A percentile compares a stretch with the other conserved stretches of the same genome.
Conservation (phyloP, 768 basidiomycete species). For the Leccinum sublutescens region DNA sequence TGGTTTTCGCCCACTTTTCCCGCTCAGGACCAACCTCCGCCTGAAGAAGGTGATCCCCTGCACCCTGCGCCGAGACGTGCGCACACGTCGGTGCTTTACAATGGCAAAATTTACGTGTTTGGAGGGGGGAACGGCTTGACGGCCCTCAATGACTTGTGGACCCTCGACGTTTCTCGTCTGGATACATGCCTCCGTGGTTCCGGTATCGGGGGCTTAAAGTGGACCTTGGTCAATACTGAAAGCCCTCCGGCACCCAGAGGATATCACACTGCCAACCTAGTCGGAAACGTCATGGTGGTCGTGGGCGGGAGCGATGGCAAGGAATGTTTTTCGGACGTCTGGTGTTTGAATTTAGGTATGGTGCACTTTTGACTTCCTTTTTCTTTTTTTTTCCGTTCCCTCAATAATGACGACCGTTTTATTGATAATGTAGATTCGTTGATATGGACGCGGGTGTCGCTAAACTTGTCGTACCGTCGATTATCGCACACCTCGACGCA, state of each 20-base stretch:
- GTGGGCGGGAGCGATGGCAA: constrained; percentile 90
- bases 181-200: constrained; percentile 25
- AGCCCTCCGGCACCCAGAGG: constrained; percentile 69
- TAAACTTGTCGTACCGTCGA: constrained; percentile 45
- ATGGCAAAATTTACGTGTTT: constrained; percentile 76
- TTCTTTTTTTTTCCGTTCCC: not conserved
- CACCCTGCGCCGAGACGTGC: constrained; percentile 75
- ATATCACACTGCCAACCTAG: constrained; percentile 88
- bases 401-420: not conserved
- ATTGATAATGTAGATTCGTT: constrained; percentile 19
- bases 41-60: constrained; percentile 14
- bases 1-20: constrained; percentile 55
- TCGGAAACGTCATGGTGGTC: constrained; percentile 83
- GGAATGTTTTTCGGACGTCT: constrained; percentile 86
- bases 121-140: constrained; percentile 92
- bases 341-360: constrained; percentile 83
- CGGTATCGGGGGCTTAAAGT: constrained; percentile 38
- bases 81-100: constrained; percentile 79
- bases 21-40: constrained; percentile 4
- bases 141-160: constrained; percentile 92
- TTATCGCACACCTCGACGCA: constrained; percentile 86
- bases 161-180: constrained; percentile 61
- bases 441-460: constrained; percentile 28
- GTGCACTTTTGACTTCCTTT: not conserved
- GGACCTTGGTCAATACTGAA: constrained; percentile 57